Base-by-base conservation (phyloP, 495 filamentous ascomycete genomes). In the Hypoxylon fuscum region DNA sequence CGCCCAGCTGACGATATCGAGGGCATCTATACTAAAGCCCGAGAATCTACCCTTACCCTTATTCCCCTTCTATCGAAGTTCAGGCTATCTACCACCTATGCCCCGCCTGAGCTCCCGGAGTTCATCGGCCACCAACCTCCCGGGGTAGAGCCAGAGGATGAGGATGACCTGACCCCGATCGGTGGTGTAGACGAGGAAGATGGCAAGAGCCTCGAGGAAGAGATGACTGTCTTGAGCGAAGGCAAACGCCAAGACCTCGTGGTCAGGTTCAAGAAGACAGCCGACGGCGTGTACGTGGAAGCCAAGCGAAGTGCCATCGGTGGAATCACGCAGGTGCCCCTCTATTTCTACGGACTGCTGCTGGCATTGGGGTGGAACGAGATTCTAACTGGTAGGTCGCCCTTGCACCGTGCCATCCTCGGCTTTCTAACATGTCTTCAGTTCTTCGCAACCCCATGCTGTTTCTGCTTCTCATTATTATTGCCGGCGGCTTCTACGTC, bases 301-400 rank as follows among this genome's bases (percentile, higher is more conserved):
- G 95, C 95, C 27, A 98, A 97, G 82, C 85, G 95, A 41, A 91
- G 92, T 75, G 94, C 95, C 29, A 96, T 98, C 69, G 95, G 95
- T 38, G 93, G 94, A 55, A 90, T 98, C 63, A 91, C 92, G 2
- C 93, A 98, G 76, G 90, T 98, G 53, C 95, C 95, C 15, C 70
- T 96, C 51, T 98, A 96, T 74, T 97, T 98, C 72, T 98, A 96
- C 63, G 94, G 85, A 15, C 68, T 97, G 45, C 76, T 98, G 49
- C 76, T 98, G 55, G 91, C 91, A 23, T 79, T 98, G 35, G 95
- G 95, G 20, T 98, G 95, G 95, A 98, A 98, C 74, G 95, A 98
- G 76, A 91, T 98, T 56, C 71, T 93, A 61, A 90, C 92, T 69
- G 90, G 92, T 96, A 81, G 81, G 90, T 72, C 12, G 12, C 23